These are phyloP conservation scores for Diplodia scrobiculata DNA, from an alignment of 2,329 filamentous ascomycete genomes.

Conservation along the genomic window DNA sequence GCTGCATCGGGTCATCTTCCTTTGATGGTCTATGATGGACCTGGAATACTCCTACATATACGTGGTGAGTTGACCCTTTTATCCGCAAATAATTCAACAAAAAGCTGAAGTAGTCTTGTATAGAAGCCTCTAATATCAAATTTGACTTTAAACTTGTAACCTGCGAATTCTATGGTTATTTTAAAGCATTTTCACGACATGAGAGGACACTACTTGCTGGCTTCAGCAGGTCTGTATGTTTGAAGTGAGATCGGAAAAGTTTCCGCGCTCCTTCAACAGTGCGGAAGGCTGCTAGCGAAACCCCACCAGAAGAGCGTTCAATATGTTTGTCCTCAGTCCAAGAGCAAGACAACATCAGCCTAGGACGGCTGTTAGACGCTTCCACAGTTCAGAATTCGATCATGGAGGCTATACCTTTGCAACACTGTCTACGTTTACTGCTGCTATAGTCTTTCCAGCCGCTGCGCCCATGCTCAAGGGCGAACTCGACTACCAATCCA, in stretches of 20 bases:
- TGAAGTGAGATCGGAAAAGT: neutral
- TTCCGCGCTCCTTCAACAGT: neutral
- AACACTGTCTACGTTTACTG: neutral
- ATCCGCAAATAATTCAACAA: too few species aligned
- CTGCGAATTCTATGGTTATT: too few species aligned
- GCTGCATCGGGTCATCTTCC: too few species aligned
- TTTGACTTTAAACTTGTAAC: too few species aligned
- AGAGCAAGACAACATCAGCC: too few species aligned
- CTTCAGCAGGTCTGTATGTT: neutral
- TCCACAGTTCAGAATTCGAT: neutral
- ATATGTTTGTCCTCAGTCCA: neutral
- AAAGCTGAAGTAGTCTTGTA: too few species aligned
- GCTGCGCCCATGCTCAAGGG: neutral
- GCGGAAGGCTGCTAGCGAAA: neutral
- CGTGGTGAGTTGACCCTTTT: too few species aligned
- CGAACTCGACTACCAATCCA: neutral
- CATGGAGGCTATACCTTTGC: neutral
- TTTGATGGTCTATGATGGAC: too few species aligned
- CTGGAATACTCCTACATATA: too few species aligned
- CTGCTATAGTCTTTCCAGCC: neutral
- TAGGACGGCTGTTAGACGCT: neutral
- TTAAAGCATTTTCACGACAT: neutral
- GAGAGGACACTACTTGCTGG: neutral
- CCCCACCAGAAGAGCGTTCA: too few species aligned
- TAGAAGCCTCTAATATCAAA: too few species aligned